Evolutionary conservation across 2,329 filamentous ascomycete genomes (phyloP), one percentile per base, ranked within the genome.

Genomic region (Canariomyces notabilis): DNA sequence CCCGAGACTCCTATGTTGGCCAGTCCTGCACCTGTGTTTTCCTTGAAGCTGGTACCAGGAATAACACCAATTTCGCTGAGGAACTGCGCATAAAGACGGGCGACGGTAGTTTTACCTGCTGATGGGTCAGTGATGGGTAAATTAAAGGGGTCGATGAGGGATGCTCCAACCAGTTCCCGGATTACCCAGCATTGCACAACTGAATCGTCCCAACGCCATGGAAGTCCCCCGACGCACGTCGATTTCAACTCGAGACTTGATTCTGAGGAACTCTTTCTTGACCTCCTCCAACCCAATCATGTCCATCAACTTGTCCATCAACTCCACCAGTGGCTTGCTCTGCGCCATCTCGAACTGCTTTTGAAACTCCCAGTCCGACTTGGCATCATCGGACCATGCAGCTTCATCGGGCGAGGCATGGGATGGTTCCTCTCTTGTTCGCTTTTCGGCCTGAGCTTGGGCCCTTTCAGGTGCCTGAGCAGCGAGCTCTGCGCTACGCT

Each of bases 201-300:
- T 77, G 42, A 84, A 80, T 1, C 86, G 68, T 49, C 88, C 81
- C 0, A 68, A 64, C 1, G 64, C 67, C 0, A 85, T 59, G 1
- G 79, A 71, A 0, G 77, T 64, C 0, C 67, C 66, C 59, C 89
- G 85, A 0, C 80, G 70, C 0, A 80, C 56, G 0, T 71, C 64
- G 0, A 73, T 77, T 32, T 89, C 83, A 0, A 88, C 72, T 35
- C 72, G 77, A 0, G 67, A 64, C 53, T 88, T 88, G 58, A 86
- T 79, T 0, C 58, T 56, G 0, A 90, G 63, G 19, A 89, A 78
- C 11, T 79, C 61, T 2, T 69, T 57, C 52, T 90, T 90, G 33
- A 89, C 81, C 0, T 74, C 66, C 54, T 89, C 85, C 0, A 90
- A 68, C 0, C 86, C 85, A 35, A 84, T 79, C 78, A 89, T 82